Base-by-base conservation (phyloP, 257 asterid genomes). In the Forsythia suspensa region DNA sequence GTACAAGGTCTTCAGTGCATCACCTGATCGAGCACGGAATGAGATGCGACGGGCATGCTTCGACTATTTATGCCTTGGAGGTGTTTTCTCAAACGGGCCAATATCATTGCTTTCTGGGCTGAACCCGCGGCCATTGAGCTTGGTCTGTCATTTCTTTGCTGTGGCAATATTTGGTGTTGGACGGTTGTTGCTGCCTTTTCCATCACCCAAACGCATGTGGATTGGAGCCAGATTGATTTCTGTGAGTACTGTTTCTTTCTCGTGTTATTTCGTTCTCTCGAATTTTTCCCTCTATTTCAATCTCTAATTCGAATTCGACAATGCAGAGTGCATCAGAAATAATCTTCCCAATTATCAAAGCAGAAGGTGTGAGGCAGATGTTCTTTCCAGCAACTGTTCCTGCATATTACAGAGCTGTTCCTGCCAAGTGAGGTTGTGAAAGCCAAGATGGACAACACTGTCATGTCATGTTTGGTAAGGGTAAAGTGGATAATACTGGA, bases 321-420 rank as follows among this genome's bases (percentile, higher is more conserved):
- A 74, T 61, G 67, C 83, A 89, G 93, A 78, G 89, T 81, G 91
- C 94, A 2, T 81, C 90, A 0, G 87, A 87, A 18, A 87, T 89
- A 42, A 88, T 89, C 72, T 84, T 86, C 52, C 94, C 94, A 4
- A 87, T 89, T 66, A 89, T 89, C 73, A 88, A 83, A 90, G 94
- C 91, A 0, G 94, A 88, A 83, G 92, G 94, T 71, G 86, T 88
- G 13, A 78, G 91, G 75, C 90, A 90, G 75, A 86, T 86, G 94
- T 90, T 90, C 90, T 90, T 90, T 36, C 90, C 90, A 5, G 88
- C 87, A 5, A 90, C 91, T 1, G 86, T 88, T 37, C 94, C 92
- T 13, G 90, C 90, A 11, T 85, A 87, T 74, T 86, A 87, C 82
- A 71, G 90, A 73, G 84, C 86, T 75, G 88, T 89, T 78, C 90